Percentiles rank a stretch among this genome's conserved stretches.
Conservation (phyloP, 1,284 basidiomycete genomes). For the Bondarzewia mesenterica region DNA sequence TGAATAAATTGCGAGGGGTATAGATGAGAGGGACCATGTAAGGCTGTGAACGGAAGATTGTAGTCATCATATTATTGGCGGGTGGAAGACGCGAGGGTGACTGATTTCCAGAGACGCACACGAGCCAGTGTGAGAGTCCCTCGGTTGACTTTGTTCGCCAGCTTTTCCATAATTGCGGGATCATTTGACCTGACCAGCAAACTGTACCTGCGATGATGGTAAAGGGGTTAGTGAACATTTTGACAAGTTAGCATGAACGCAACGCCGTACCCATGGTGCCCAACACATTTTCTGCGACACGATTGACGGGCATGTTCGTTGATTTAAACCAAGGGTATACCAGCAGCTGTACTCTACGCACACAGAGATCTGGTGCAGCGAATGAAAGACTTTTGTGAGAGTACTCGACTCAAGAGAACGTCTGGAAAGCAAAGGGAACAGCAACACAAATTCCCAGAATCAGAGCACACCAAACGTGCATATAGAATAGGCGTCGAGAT, state of each 20-base stretch:
- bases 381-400: no score
- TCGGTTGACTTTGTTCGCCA: slow-evolving; percentile 65
- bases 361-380: no score
- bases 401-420: background rate
- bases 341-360: no score
- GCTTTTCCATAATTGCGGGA: slow-evolving; percentile 75
- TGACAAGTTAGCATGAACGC: background rate
- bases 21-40: slow-evolving; percentile 56
- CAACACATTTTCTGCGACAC: slow-evolving; percentile 32
- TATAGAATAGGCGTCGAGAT: no score
- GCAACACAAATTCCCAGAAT: background rate
- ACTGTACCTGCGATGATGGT: slow-evolving; percentile 41
- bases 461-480: background rate
- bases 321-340: no score
- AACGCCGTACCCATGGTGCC: slow-evolving; percentile 37
- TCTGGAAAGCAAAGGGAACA: background rate
- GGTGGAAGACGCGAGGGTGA: background rate
- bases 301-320: slow-evolving; percentile 17
- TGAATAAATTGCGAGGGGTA: slow-evolving; percentile 65
- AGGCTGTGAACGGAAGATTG: slow-evolving; percentile 29
- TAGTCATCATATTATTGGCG: no score
- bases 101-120: slow-evolving; percentile 30
- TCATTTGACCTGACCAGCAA: slow-evolving; percentile 62
- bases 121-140: slow-evolving; percentile 65
- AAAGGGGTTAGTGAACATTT: background rate